Evolutionary conservation across 331 rosid species (phyloP).

Genomic region (Cucumis variabilis): DNA sequence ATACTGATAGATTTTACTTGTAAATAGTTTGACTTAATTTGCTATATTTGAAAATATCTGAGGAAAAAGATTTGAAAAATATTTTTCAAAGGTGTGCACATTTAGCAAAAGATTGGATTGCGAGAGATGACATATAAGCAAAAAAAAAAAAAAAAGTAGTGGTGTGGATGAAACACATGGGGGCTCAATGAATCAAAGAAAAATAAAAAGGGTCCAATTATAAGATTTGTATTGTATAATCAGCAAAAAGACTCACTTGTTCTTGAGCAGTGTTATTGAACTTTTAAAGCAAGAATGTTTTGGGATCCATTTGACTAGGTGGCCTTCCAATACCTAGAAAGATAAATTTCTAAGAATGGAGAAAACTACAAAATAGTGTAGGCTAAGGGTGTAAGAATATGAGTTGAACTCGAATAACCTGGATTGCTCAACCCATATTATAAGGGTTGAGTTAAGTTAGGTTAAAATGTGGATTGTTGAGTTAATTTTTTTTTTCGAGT

Average conservation of each 20-base stretch:
- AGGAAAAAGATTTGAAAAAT: background rate
- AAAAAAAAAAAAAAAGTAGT: background rate
- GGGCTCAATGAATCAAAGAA: background rate
- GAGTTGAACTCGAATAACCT: no score
- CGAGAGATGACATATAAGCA: background rate
- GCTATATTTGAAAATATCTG: no score
- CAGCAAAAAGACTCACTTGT: constrained; percentile 59
- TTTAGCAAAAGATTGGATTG: background rate
- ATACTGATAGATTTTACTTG: no score
- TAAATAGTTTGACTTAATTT: no score
- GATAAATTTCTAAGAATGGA: constrained; percentile 26
- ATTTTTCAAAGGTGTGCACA: background rate
- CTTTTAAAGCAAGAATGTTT: constrained; percentile 91
- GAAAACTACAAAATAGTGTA: constrained; percentile 16
- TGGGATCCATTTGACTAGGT: constrained; percentile 99
- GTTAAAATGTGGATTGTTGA: no score
- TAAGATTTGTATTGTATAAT: background rate
- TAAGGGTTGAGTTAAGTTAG: no score
- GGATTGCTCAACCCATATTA: no score
- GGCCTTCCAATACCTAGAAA: constrained; percentile 85
- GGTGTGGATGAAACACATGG: background rate
- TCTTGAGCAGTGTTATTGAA: constrained; percentile 77
- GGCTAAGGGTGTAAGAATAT: no score
- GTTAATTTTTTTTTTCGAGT: no score
- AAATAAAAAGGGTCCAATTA: background rate